A percentile compares a stretch with the other conserved stretches of the same genome.
These are phyloP conservation scores for Daphne laureola DNA, from an alignment of 441 rosid genomes.

Conservation along the genomic window DNA sequence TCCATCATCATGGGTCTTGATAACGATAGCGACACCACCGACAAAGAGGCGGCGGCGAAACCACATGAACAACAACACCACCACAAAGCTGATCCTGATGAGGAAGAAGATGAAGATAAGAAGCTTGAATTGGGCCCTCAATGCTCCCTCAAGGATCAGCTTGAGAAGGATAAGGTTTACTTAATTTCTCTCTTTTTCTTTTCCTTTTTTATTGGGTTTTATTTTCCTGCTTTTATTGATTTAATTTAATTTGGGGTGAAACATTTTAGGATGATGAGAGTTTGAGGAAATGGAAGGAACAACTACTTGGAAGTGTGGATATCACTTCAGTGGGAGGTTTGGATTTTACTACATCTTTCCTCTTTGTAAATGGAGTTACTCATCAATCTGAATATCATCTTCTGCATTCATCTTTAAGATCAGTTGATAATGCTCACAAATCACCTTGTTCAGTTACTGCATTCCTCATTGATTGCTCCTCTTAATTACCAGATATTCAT, in stretches of 20 bases:
- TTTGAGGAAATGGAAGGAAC: constrained; percentile 57
- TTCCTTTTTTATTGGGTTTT: constrained; percentile 6
- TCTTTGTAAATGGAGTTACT: background rate
- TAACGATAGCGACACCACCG: constrained; percentile 22
- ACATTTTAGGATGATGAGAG: constrained; percentile 46
- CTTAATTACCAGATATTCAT: too few relatives aligned
- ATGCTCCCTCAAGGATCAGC: constrained; percentile 40
- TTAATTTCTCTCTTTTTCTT: background rate
- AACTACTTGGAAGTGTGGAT: constrained; percentile 47
- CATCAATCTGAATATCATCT: too few relatives aligned
- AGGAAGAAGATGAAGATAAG: constrained; percentile 35
- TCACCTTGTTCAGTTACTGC: too few relatives aligned
- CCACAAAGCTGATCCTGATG: too few relatives aligned
- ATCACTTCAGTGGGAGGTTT: constrained; percentile 41
- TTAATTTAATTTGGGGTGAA: constrained; percentile 8
- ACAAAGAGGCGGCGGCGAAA: too few relatives aligned
- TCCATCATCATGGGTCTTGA: constrained; percentile 48
- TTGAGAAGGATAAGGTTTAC: constrained; percentile 55
- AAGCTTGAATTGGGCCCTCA: constrained; percentile 42
- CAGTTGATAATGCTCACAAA: too few relatives aligned
- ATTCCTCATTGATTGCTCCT: too few relatives aligned
- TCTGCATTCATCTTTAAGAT: too few relatives aligned
- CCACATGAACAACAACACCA: too few relatives aligned
- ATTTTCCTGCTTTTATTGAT: constrained; percentile 11
- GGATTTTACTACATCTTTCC: constrained; percentile 1